Percentiles rank a stretch among this genome's conserved stretches.
Evolutionary conservation across 768 basidiomycete species (phyloP).

Genomic region (Lactarius indigo): DNA sequence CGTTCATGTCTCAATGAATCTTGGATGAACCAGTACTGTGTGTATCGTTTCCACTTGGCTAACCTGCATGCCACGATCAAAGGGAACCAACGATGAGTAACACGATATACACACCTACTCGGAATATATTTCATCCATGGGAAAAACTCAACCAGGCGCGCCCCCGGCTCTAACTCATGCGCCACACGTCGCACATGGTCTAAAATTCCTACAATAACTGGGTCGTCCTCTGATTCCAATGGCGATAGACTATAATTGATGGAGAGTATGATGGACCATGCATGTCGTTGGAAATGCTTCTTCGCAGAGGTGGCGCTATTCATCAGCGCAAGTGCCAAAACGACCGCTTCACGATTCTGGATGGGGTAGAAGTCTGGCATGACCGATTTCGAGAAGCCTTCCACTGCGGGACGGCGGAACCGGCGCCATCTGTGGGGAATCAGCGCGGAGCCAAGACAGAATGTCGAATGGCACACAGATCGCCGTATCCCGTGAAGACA

Average conservation of each 20-base stretch:
- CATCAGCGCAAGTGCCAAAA: conserved; percentile 23
- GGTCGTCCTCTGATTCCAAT: conserved; percentile 14
- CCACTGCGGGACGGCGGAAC: neutral
- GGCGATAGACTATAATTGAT: conserved; percentile 6
- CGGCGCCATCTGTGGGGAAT: neutral
- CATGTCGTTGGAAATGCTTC: conserved; percentile 29
- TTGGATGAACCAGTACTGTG: neutral
- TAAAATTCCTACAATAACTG: neutral
- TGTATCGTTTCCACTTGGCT: neutral
- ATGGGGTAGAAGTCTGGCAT: neutral
- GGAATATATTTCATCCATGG: neutral
- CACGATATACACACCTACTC: neutral
- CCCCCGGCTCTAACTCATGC: neutral
- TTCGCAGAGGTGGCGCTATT: conserved; percentile 31
- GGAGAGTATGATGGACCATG: conserved; percentile 29
- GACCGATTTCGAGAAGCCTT: neutral
- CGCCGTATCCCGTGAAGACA: neutral
- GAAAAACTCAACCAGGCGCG: neutral
- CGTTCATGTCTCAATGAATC: neutral
- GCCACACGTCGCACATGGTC: neutral
- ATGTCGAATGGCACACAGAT: neutral
- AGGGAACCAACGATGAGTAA: neutral
- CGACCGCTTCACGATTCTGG: neutral
- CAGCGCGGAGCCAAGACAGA: neutral
- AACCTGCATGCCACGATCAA: neutral